phyloP scores from a whole-genome alignment of 345 rosid species.

The Lepidium sativum region DNA sequence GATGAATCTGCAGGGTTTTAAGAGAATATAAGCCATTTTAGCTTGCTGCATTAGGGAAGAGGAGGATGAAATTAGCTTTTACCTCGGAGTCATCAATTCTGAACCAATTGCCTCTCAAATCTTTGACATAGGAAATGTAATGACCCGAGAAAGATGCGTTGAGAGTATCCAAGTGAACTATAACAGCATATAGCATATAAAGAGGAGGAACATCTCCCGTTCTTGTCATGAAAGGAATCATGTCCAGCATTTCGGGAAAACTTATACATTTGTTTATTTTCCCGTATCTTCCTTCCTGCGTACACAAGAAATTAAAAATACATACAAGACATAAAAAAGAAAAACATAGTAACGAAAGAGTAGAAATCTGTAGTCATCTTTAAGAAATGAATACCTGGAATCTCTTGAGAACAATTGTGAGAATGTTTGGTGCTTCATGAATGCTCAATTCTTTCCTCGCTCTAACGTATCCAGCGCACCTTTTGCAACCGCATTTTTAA shows the following conservation, averaged over 20 bases:
- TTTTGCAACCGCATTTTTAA: constrained; percentile 18
- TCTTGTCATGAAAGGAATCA: constrained; percentile 76
- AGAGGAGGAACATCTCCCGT: constrained; percentile 64
- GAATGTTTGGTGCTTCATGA: constrained; percentile 80
- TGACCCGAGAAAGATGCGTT: constrained; percentile 84
- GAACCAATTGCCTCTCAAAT: constrained; percentile 66
- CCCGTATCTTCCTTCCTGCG: constrained; percentile 76
- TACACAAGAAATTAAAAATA: background rate
- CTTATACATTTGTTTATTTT: constrained; percentile 67
- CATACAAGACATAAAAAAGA: background rate
- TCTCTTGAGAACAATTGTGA: constrained; percentile 84
- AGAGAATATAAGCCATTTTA: background rate
- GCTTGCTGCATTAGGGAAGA: background rate
- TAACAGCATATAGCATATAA: constrained; percentile 65
- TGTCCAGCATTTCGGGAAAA: constrained; percentile 79
- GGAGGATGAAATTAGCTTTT: background rate
- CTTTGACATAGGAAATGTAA: constrained; percentile 69
- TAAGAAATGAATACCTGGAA: constrained; percentile 46
- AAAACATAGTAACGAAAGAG: background rate
- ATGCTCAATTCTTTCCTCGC: constrained; percentile 75
- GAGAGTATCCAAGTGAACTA: constrained; percentile 79
- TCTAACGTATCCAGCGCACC: constrained; percentile 68
- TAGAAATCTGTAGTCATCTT: background rate
- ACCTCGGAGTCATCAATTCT: constrained; percentile 81
- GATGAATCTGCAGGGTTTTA: constrained; percentile 45